These are phyloP conservation scores for Ceratocystis huliohia DNA, from an alignment of 2,329 filamentous ascomycete genomes.

Conservation along the genomic window DNA sequence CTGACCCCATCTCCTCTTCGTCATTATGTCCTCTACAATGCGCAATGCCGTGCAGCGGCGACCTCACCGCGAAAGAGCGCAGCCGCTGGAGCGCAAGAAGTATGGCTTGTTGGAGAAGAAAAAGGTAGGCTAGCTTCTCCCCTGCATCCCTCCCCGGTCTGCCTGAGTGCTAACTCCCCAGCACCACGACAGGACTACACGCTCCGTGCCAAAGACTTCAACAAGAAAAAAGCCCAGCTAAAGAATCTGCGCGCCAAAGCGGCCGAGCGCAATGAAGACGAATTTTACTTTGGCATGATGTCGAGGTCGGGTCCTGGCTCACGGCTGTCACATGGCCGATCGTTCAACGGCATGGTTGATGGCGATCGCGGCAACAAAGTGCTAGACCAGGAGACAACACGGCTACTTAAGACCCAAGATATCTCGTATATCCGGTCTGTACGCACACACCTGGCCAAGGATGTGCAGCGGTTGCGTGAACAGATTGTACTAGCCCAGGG, in stretches of 20 bases:
- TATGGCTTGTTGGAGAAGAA: constrained; percentile 92
- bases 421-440: constrained; percentile 51
- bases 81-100: constrained; percentile 69
- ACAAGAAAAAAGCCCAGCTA: constrained; percentile 50
- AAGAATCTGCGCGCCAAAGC: constrained; percentile 49
- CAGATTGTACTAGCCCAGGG: constrained; percentile 36
- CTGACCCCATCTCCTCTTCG: too few species aligned
- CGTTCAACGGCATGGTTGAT: constrained; percentile 43
- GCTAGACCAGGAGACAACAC: constrained; percentile 44
- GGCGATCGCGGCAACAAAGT: constrained; percentile 46
- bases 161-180: neutral
- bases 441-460: constrained; percentile 46
- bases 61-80: constrained; percentile 79
- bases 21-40: constrained; percentile 41
- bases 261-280: constrained; percentile 55
- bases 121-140: constrained; percentile 44
- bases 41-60: constrained; percentile 61
- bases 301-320: constrained; percentile 45
- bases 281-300: constrained; percentile 61
- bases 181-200: constrained; percentile 42
- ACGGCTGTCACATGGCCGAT: constrained; percentile 36
- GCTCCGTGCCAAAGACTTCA: constrained; percentile 52
- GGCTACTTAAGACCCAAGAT: constrained; percentile 57
- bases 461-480: constrained; percentile 44
- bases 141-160: constrained; percentile 14